Conservation (phyloP, 257 asterid genomes). For the Hygrophila difformis region DNA sequence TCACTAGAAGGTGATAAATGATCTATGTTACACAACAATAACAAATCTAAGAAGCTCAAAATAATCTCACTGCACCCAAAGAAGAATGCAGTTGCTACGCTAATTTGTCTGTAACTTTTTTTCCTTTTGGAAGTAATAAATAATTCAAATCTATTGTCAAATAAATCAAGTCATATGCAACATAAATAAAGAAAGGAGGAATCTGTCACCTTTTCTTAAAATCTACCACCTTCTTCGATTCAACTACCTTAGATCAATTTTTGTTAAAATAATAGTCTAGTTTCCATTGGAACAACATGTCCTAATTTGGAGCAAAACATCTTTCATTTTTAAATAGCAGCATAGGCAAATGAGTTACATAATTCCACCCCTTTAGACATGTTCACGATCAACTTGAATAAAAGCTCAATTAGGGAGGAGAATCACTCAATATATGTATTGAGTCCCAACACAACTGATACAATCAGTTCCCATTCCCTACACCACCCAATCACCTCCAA, state of each 20-base stretch:
- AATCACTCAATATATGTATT: no score
- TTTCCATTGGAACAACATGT: not conserved
- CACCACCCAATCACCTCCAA: slow-evolving; percentile 1
- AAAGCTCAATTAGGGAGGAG: no score
- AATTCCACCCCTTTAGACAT: no score
- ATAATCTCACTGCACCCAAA: slow-evolving; percentile 7
- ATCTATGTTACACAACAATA: slow-evolving; percentile 1
- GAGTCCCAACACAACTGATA: not conserved
- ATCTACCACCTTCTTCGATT: not conserved
- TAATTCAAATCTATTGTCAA: not conserved
- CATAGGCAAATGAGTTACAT: not conserved
- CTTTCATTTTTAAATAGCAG: slow-evolving; percentile 4
- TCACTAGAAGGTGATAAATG: slow-evolving; percentile 1
- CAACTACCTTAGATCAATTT: not conserved
- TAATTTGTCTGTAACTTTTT: not conserved
- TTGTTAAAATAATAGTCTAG: not conserved
- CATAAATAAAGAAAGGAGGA: not conserved
- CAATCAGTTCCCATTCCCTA: not conserved
- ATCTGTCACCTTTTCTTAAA: not conserved
- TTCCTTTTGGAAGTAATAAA: not conserved
- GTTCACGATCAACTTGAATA: no score
- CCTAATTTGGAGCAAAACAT: not conserved
- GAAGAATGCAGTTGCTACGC: not conserved
- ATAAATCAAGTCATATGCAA: slow-evolving; percentile 1
- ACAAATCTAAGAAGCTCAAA: not conserved